Conservation (phyloP, 371 early-diverging fungal genomes). For the Mucor velutinosus region DNA sequence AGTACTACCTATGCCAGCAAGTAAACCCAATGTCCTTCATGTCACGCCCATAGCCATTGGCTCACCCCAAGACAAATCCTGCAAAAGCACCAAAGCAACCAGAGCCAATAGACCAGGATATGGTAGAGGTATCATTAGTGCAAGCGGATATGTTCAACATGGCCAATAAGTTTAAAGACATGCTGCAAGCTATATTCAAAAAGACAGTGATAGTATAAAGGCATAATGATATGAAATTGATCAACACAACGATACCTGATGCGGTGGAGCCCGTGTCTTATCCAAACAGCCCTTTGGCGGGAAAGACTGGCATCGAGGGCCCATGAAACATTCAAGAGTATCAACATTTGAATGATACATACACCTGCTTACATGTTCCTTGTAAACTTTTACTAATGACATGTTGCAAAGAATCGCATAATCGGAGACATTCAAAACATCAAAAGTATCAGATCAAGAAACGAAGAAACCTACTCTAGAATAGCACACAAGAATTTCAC, state of each 20-base stretch:
- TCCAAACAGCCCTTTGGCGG: neutral
- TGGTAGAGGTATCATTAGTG: neutral
- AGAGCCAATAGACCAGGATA: neutral
- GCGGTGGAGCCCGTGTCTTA: conserved; percentile 10
- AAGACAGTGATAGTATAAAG: neutral
- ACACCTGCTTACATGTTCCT: too few species aligned
- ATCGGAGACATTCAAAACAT: conserved; percentile 47
- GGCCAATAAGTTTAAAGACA: conserved; percentile 31
- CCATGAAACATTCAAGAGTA: conserved; percentile 35
- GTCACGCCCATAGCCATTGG: neutral
- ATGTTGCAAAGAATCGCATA: conserved; percentile 24
- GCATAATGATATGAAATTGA: neutral
- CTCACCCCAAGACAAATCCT: neutral
- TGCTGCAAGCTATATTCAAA: conserved; percentile 37
- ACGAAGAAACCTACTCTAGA: conserved; percentile 26
- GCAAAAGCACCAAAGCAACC: neutral
- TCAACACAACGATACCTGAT: neutral
- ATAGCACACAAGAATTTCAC: neutral
- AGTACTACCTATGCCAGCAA: neutral
- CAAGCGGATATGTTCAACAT: conserved; percentile 31
- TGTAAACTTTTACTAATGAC: neutral
- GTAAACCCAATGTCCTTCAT: neutral
- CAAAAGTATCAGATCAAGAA: conserved; percentile 55
- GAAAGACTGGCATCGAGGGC: conserved; percentile 28
- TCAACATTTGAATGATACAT: conserved; percentile 26